Evolutionary conservation across 805 yeast genomes (phyloP).

Genomic region (Pichia paraexigua): DNA sequence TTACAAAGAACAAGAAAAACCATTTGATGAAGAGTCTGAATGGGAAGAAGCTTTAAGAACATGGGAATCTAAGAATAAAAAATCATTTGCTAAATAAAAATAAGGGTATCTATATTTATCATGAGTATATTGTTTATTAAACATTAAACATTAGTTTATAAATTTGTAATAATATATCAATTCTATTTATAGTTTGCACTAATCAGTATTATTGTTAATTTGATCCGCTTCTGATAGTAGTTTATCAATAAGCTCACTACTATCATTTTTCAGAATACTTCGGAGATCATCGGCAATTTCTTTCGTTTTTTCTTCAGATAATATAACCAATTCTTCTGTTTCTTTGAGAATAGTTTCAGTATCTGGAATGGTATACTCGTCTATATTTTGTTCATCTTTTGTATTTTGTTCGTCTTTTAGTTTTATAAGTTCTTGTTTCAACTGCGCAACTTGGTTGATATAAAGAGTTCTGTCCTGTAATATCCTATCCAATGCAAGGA

Average conservation of each 20-base stretch:
- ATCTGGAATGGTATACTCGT: background rate
- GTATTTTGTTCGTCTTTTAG: background rate
- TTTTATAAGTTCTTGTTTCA: background rate
- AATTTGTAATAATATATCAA: background rate
- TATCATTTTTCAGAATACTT: background rate
- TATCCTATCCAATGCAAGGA: background rate
- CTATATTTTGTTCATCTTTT: background rate
- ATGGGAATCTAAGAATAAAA: constrained; percentile 39
- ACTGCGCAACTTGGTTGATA: background rate
- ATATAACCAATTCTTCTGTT: constrained; percentile 10
- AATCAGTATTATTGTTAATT: background rate
- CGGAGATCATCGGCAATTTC: constrained; percentile 2
- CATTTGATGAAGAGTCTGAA: constrained; percentile 54
- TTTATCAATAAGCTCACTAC: background rate
- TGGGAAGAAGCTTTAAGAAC: constrained; percentile 58
- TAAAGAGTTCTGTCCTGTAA: background rate
- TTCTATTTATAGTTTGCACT: background rate
- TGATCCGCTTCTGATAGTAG: constrained; percentile 1
- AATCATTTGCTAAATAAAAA: constrained; percentile 6
- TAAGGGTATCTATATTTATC: background rate
- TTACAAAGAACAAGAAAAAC: constrained; percentile 30
- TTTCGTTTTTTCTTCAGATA: constrained; percentile 15
- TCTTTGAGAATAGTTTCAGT: constrained; percentile 16
- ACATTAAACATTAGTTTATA: background rate
- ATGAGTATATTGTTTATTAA: background rate